A percentile compares a stretch with the other conserved stretches of the same genome.
phyloP scores from a whole-genome alignment of 352 stramenopile species.

The Phytophthora kernoviae region DNA sequence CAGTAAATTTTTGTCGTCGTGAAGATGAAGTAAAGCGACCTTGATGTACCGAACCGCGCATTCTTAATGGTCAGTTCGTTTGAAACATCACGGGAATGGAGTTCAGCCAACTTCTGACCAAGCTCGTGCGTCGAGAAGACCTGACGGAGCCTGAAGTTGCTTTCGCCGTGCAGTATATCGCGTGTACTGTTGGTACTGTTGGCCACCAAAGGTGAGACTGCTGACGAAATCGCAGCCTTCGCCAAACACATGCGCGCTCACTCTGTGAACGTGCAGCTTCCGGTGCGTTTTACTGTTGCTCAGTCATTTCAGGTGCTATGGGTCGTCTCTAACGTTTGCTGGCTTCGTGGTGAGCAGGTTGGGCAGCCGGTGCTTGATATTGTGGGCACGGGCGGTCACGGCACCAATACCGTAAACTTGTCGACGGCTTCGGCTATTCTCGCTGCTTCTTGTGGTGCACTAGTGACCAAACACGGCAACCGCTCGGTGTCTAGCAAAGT shows the following conservation, averaged over 20 bases:
- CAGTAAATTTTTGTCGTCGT: too few species aligned
- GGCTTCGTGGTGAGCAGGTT: slow-evolving; percentile 36
- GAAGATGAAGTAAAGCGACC: too few species aligned
- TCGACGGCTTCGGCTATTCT: slow-evolving; percentile 95
- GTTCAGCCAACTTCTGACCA: slow-evolving; percentile 75
- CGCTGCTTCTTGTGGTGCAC: slow-evolving; percentile 93
- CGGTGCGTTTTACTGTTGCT: too few species aligned
- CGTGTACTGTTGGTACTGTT: slow-evolving; percentile 94
- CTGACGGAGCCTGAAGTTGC: slow-evolving; percentile 69
- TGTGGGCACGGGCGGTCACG: slow-evolving; percentile 98
- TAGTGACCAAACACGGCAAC: slow-evolving; percentile 98
- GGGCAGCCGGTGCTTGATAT: slow-evolving; percentile 95
- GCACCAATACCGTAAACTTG: slow-evolving; percentile 98
- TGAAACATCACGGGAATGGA: slow-evolving; percentile 51
- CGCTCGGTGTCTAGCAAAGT: slow-evolving; percentile 94
- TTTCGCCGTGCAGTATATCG: slow-evolving; percentile 75
- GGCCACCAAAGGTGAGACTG: slow-evolving; percentile 95
- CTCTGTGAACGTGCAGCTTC: slow-evolving; percentile 83
- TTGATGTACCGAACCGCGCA: too few species aligned
- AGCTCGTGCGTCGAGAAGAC: slow-evolving; percentile 74
- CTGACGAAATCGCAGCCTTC: slow-evolving; percentile 95
- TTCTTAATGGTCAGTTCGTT: too few species aligned
- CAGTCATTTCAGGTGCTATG: too few species aligned
- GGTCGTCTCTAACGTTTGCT: slow-evolving; percentile 1
- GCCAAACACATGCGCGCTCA: slow-evolving; percentile 96